phyloP scores from a whole-genome alignment of 2,329 filamentous ascomycete species.

The Eutypella sp. region DNA sequence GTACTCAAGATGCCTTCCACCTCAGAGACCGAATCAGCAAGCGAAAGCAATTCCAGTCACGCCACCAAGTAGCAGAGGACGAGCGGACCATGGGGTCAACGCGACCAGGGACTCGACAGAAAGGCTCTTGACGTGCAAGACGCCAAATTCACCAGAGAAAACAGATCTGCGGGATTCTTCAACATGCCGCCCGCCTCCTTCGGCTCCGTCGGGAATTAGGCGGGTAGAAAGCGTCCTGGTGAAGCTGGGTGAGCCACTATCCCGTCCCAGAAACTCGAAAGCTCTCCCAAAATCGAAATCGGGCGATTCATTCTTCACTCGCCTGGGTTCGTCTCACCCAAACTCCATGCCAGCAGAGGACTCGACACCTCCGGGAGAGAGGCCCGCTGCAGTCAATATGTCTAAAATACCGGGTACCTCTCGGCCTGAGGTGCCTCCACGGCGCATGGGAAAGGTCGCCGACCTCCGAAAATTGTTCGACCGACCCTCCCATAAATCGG shows the following conservation, averaged over 20 bases:
- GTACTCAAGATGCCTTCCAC: not conserved
- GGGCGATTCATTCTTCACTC: not conserved
- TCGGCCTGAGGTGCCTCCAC: conserved; percentile 3
- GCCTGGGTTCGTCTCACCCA: not conserved
- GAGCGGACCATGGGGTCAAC: not conserved
- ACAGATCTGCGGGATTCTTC: not conserved
- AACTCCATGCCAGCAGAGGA: not conserved
- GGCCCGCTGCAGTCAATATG: not conserved
- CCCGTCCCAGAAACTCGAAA: not conserved
- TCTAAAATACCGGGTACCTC: not conserved
- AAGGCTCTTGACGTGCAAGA: no score
- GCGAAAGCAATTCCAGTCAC: not conserved
- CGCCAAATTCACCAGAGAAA: no score
- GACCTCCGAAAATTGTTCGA: conserved; percentile 27
- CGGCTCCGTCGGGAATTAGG: not conserved
- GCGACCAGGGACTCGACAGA: no score
- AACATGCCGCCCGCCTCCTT: not conserved
- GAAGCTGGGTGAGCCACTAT: not conserved
- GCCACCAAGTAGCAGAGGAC: not conserved
- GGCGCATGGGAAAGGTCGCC: conserved; percentile 21
- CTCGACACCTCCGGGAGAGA: not conserved
- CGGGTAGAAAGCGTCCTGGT: not conserved
- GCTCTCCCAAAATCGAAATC: not conserved
- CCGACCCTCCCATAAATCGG: conserved; percentile 8
- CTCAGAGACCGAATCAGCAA: not conserved